These are phyloP conservation scores for Lachancea meyersii DNA, from an alignment of 805 yeast species.

Conservation along the genomic window DNA sequence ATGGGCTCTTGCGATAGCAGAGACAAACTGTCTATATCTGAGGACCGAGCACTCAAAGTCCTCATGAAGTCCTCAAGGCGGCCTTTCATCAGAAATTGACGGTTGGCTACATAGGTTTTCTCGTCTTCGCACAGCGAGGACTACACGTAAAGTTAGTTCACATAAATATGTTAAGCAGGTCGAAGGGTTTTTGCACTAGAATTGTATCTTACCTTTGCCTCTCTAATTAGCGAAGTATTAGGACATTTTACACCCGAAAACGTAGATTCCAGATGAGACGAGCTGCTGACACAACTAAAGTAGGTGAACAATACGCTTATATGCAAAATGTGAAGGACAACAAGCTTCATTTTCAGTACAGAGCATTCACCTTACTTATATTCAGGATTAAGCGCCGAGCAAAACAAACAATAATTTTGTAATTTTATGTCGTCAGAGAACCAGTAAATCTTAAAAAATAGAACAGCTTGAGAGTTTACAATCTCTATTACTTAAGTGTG, in stretches of 20 bases:
- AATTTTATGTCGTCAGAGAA: background rate
- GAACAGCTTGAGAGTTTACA: slow-evolving; percentile 9
- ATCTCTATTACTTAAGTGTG: slow-evolving; percentile 11
- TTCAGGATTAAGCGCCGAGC: slow-evolving; percentile 3
- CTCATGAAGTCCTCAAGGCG: slow-evolving; percentile 30
- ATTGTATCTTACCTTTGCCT: slow-evolving; percentile 15
- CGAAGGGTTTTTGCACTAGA: background rate
- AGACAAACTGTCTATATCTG: slow-evolving; percentile 27
- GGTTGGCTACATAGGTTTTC: slow-evolving; percentile 17
- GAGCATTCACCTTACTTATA: too few species aligned
- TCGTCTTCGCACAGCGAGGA: slow-evolving; percentile 17
- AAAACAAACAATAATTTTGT: background rate
- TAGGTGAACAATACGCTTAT: background rate
- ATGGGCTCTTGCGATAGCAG: slow-evolving; percentile 24
- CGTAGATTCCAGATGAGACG: background rate
- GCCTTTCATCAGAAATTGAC: slow-evolving; percentile 29
- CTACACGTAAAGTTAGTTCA: slow-evolving; percentile 1
- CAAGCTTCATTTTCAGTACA: background rate
- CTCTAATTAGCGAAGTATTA: slow-evolving; percentile 15
- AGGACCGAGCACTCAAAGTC: slow-evolving; percentile 32
- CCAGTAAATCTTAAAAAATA: background rate
- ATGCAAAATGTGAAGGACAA: background rate
- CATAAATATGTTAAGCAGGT: background rate
- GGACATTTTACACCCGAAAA: slow-evolving; percentile 29
- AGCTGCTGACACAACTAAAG: background rate